Percentiles rank a stretch among this genome's conserved stretches.
Evolutionary conservation across 441 rosid genomes (phyloP).

Genomic region (Pelargonium fulgidum): DNA sequence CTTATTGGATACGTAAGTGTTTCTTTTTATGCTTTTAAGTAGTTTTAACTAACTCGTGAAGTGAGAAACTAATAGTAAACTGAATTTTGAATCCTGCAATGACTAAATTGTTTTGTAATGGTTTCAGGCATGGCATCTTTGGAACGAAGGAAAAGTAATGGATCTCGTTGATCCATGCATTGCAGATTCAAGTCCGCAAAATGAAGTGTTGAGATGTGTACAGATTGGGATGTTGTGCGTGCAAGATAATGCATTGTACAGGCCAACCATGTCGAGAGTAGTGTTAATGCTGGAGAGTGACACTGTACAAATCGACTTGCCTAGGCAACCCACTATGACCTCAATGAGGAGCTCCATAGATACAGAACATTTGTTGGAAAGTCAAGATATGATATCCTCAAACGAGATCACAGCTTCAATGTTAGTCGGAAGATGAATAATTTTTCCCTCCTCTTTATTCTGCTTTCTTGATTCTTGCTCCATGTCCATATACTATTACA

Average conservation of each 20-base stretch:
- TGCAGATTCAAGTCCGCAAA: conserved; percentile 15
- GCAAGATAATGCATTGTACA: conserved; percentile 27
- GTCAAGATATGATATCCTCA: conserved; percentile 23
- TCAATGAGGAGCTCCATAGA: conserved; percentile 21
- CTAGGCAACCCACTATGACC: conserved; percentile 29
- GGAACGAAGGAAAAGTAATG: conserved; percentile 30
- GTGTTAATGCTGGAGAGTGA: conserved; percentile 31
- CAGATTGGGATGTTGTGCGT: conserved; percentile 40
- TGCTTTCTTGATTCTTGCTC: no score
- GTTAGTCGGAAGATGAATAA: conserved; percentile 27
- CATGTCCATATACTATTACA: no score
- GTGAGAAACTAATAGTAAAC: conserved; percentile 4
- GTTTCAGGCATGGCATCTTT: conserved; percentile 38
- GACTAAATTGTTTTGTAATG: neutral
- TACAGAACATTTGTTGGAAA: conserved; percentile 12
- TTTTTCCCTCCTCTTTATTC: neutral
- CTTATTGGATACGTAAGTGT: conserved; percentile 62
- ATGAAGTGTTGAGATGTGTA: conserved; percentile 31
- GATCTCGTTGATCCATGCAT: conserved; percentile 34
- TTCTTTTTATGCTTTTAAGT: neutral
- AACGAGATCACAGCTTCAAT: conserved; percentile 27
- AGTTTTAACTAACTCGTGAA: neutral
- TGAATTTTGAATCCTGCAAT: conserved; percentile 1
- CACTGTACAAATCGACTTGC: conserved; percentile 22
- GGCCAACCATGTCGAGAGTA: conserved; percentile 35